Evolutionary conservation across 495 filamentous ascomycete species (phyloP).

Genomic region (Hyaloscypha bicolor): DNA sequence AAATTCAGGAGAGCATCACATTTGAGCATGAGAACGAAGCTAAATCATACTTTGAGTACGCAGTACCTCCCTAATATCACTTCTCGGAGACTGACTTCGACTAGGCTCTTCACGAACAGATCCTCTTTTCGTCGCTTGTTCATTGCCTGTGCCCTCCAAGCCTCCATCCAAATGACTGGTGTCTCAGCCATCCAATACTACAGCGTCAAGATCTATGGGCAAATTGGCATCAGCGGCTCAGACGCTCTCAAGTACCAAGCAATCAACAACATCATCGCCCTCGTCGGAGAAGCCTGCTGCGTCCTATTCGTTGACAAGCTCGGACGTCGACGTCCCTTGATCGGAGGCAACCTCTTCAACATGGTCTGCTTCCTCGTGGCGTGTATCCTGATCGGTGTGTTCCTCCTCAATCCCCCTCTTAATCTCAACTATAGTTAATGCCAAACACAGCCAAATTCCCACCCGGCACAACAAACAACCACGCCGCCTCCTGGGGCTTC

Average conservation of each 20-base stretch:
- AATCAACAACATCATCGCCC: conserved; percentile 67
- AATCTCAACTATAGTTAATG: not conserved
- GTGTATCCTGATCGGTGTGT: conserved; percentile 44
- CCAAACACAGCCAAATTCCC: conserved; percentile 53
- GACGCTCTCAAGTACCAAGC: conserved; percentile 73
- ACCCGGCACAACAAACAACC: conserved; percentile 50
- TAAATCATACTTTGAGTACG: conserved; percentile 62
- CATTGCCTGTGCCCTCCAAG: conserved; percentile 67
- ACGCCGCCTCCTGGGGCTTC: conserved; percentile 69
- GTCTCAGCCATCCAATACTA: conserved; percentile 77
- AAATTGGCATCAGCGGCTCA: conserved; percentile 66
- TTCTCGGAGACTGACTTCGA: not conserved
- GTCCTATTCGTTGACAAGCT: conserved; percentile 68
- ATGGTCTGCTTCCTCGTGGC: conserved; percentile 44
- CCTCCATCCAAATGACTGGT: conserved; percentile 72
- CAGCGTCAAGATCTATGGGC: conserved; percentile 63
- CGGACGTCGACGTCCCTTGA: conserved; percentile 66
- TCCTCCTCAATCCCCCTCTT: not conserved
- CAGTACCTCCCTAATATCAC: not conserved
- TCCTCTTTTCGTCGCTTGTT: conserved; percentile 70
- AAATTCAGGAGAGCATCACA: conserved; percentile 64
- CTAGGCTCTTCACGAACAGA: conserved; percentile 56
- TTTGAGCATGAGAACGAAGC: conserved; percentile 64
- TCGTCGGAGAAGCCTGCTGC: conserved; percentile 66
- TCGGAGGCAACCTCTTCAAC: conserved; percentile 67